phyloP scores from a whole-genome alignment of 345 rosid species.

The Brassica incana region DNA sequence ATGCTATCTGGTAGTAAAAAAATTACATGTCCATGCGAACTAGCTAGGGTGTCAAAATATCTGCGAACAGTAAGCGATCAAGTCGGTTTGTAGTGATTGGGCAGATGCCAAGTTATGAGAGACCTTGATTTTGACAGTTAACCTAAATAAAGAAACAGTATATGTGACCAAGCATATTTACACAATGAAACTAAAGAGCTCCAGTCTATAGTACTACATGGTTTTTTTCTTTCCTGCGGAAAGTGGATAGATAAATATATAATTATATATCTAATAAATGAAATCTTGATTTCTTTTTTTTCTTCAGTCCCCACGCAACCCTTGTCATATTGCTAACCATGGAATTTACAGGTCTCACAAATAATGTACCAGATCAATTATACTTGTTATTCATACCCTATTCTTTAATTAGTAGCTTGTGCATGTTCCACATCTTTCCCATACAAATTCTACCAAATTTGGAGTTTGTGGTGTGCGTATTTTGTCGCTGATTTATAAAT shows the following conservation, averaged over 20 bases:
- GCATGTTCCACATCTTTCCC: neutral
- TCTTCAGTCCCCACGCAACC: neutral
- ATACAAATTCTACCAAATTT: neutral
- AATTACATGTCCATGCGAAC: neutral
- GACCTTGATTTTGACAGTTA: neutral
- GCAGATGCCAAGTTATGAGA: neutral
- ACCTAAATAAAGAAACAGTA: neutral
- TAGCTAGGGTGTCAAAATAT: neutral
- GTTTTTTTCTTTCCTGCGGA: neutral
- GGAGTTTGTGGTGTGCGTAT: neutral
- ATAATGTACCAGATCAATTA: neutral
- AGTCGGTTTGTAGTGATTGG: neutral
- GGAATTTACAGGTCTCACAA: neutral
- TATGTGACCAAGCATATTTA: neutral
- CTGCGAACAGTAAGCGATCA: neutral
- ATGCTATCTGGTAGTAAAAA: neutral
- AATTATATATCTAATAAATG: neutral
- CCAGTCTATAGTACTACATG: neutral
- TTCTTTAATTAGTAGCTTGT: neutral
- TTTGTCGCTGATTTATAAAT: neutral
- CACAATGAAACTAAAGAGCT: neutral
- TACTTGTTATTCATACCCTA: neutral
- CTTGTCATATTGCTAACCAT: neutral
- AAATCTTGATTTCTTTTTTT: neutral
- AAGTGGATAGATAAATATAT: neutral